Base-by-base conservation (phyloP, 192 early-diverging fungal species). In the Cetraspora pellucida region DNA sequence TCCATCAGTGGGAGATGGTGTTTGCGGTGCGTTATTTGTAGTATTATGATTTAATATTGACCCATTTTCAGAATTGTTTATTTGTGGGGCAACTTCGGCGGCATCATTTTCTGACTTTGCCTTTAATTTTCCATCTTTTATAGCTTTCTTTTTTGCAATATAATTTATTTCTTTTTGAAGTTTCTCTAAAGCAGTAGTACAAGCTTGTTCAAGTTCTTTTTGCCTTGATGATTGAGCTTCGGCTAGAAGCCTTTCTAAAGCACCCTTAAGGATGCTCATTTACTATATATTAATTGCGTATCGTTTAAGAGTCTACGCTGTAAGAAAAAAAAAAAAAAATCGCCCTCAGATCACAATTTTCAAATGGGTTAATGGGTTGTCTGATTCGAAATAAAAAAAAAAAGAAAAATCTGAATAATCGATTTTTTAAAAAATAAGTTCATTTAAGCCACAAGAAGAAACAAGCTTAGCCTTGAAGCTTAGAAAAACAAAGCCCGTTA, bases 261-360 rank as follows among this genome's bases (percentile, higher is more conserved):
- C 80, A 79, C 81, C 80, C 79, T 84, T 78, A 64, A 84, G 52
- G 83, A 81, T 84, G 59, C 80, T 81, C 83, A 84, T 84, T 30
- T 37, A 52, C 25, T 37, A 37, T 37, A 37, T 37, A 1, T 37
- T 37, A 37, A 37, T 37, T 37, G 7, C 7, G 37, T 37, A 37
- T 37, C 31, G 31, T 37, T 5, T 37, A 37, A 37, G 37, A 37
- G 3, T 37, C 37, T 37, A 37, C 7, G 37, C 7, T 1, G 1
- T 37, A 37, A 37, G 7, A 37, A 6, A 37, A 37, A 37, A 37
- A 37, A 6, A 37, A 37, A 37, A 37, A 37, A 1, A 7, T 37
- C 7, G 37, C 7, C 37, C 4, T 37, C 7, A 37, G 7, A 37
- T 37, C 37, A 37, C 37, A 37, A 37, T 37, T 37, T 37, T 37